These are phyloP conservation scores for Xylariaceae sp. DNA, from an alignment of 2,329 filamentous ascomycete species.

Conservation along the genomic window DNA sequence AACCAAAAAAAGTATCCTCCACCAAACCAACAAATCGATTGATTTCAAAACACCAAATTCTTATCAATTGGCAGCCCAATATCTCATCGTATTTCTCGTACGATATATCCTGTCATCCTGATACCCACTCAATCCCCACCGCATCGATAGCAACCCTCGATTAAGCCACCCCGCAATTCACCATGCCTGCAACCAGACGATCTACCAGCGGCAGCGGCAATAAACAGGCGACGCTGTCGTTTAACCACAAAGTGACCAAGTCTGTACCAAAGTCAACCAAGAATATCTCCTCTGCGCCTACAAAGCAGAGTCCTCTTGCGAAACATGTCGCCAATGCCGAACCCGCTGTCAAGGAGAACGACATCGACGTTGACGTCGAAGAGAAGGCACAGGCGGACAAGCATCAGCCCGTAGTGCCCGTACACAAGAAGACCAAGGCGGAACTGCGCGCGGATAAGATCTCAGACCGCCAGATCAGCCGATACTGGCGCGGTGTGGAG, in stretches of 20 bases:
- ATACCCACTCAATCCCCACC: neutral
- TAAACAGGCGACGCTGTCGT: constrained; percentile 53
- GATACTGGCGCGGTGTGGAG: constrained; percentile 75
- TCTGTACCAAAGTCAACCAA: constrained; percentile 43
- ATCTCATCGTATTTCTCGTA: neutral
- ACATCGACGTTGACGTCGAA: constrained; percentile 17
- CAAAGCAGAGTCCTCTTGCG: constrained; percentile 32
- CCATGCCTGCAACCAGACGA: constrained; percentile 47
- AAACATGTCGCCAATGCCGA: constrained; percentile 26
- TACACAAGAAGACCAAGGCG: constrained; percentile 41
- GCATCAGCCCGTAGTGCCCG: constrained; percentile 19
- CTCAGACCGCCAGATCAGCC: constrained; percentile 61
- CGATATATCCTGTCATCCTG: neutral
- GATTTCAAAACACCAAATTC: neutral
- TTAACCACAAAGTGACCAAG: constrained; percentile 54
- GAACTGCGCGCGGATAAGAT: constrained; percentile 59
- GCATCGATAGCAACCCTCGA: neutral
- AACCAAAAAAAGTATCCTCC: neutral
- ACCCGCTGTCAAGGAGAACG: constrained; percentile 8
- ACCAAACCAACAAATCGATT: neutral
- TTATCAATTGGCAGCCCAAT: neutral
- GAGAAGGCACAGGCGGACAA: constrained; percentile 17
- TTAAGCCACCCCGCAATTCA: neutral
- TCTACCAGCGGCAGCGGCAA: constrained; percentile 35
- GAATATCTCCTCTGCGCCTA: constrained; percentile 33